Evolutionary conservation across 768 basidiomycete species (phyloP), one percentile per base, ranked within the genome.

Genomic region (Peribolospora baueri): DNA sequence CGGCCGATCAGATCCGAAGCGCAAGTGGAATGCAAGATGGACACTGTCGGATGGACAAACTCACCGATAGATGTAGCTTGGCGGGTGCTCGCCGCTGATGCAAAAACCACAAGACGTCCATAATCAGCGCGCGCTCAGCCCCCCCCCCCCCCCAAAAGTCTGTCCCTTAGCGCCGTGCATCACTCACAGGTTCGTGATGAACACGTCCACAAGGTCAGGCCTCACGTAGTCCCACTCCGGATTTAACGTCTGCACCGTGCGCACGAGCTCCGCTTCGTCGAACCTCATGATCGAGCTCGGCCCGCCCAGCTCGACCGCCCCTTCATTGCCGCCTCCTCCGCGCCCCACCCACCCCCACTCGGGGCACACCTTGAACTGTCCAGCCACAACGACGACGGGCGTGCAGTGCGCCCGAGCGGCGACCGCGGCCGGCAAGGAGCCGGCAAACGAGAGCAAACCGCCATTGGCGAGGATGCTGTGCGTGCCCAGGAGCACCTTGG

Each of bases 391-490:
- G 43, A 91, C 83, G 48, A 95, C 82, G 0, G 87, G 87, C 14
- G 85, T 88, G 62, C 81, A 78, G 69, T 93, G 87, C 39, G 80
- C 82, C 55, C 78, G 78, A 42, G 90, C 90, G 50, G 88, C 87
- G 36, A 81, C 77, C 3, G 84, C 85, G 2, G 80, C 84, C 47
- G 88, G 72, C 13, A 87, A 74, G 2, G 85, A 82, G 14, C 90
- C 90, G 0, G 82, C 75, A 48, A 84, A 75, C 11, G 84, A 82
- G 66, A 91, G 88, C 75, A 95, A 81, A 10, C 90, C 88, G 10
- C 93, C 93, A 64, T 95, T 91, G 37, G 91, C 90, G 51, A 93
- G 79, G 62, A 97, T 82, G n/a, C 83, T 80, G 67, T 95, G 91
- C 8, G 88, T 82, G 39, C 88, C 86, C 49, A 98, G 74, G 56